Percentiles rank a stretch among this genome's conserved stretches.
phyloP scores from a whole-genome alignment of 202 grass and related monocot species.

The Musa balbisiana region DNA sequence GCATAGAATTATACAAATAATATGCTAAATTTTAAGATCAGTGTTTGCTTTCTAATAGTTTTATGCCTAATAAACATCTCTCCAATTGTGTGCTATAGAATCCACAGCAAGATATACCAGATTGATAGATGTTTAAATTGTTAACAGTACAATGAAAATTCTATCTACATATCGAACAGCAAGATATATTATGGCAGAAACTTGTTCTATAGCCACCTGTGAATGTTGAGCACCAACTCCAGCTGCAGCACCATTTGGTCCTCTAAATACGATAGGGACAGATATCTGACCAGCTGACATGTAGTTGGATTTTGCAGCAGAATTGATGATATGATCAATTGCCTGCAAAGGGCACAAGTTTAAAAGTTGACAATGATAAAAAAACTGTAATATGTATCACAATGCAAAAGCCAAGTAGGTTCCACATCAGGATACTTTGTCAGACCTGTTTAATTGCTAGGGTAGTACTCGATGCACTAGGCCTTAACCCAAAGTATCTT shows the following conservation, averaged over 20 bases:
- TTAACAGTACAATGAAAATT: too few species aligned
- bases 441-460: too few species aligned
- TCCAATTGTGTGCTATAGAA: too few species aligned
- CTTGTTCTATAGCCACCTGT: slow-evolving; percentile 35
- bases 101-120: too few species aligned
- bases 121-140: too few species aligned
- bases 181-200: neutral
- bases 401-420: neutral
- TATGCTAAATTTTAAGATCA: too few species aligned
- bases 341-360: slow-evolving; percentile 46
- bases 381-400: neutral
- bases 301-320: slow-evolving; percentile 61
- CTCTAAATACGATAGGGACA: slow-evolving; percentile 96
- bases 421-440: too few species aligned
- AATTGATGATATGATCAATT: slow-evolving; percentile 99
- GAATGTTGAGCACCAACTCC: slow-evolving; percentile 99
- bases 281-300: slow-evolving; percentile 40
- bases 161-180: neutral
- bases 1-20: too few species aligned
- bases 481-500: too few species aligned
- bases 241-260: slow-evolving; percentile 95
- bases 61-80: too few species aligned
- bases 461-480: too few species aligned
- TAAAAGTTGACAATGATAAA: neutral
- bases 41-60: too few species aligned